Conservation (phyloP, 78 protist species). For the Capsaspora owczarzaki region DNA sequence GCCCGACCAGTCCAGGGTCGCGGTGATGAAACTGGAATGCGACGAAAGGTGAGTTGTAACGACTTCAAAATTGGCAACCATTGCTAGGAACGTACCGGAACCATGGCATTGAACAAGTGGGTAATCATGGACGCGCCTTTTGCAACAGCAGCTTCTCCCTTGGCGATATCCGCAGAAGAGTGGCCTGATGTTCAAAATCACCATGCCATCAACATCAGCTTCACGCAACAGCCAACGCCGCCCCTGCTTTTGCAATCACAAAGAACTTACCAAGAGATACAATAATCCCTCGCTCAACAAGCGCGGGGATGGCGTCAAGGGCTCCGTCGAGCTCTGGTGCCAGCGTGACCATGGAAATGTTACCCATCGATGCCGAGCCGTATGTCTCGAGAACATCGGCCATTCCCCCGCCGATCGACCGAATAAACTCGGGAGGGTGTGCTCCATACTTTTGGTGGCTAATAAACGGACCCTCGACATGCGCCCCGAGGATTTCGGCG, state of each 20-base stretch:
- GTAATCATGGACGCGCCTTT: background rate
- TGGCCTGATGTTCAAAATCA: no score
- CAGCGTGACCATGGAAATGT: conserved; percentile 13
- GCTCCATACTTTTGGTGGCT: conserved; percentile 15
- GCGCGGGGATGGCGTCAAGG: background rate
- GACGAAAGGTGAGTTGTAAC: background rate
- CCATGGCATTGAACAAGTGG: conserved; percentile 30
- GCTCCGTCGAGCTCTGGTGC: conserved; percentile 26
- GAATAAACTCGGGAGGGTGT: background rate
- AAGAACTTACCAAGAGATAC: conserved; percentile 9
- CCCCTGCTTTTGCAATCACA: background rate
- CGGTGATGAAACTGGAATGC: conserved; percentile 1
- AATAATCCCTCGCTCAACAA: background rate
- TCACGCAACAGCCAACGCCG: background rate
- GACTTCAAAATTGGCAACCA: background rate
- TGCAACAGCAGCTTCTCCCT: conserved; percentile 2
- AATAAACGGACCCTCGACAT: conserved; percentile 33
- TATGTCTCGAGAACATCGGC: background rate
- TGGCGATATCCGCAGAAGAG: background rate
- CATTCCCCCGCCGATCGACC: background rate
- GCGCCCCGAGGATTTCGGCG: conserved; percentile 14
- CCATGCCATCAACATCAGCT: no score
- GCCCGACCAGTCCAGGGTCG: background rate
- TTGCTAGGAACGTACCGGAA: background rate
- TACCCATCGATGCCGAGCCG: background rate